Conservation (phyloP, 1,284 basidiomycete species). For the Sanghuangporus weigelae region DNA sequence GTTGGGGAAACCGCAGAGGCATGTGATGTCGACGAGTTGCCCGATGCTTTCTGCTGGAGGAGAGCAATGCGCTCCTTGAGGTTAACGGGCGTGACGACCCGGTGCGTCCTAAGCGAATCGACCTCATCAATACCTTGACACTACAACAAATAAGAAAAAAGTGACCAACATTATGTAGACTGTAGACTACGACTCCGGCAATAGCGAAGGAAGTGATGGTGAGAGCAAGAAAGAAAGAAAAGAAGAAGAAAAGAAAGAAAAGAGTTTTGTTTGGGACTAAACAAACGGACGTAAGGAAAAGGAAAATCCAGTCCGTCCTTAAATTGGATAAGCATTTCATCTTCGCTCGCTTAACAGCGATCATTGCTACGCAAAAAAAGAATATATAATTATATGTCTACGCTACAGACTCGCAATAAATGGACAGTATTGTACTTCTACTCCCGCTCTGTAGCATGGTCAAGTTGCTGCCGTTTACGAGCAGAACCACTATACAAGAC, state of each 20-base stretch:
- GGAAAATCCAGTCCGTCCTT: background rate
- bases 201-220: background rate
- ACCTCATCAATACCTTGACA: background rate
- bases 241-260: constrained; percentile 3
- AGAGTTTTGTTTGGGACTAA: background rate
- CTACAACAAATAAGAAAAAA: background rate
- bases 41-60: constrained; percentile 53
- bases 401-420: background rate
- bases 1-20: constrained; percentile 18
- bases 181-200: background rate
- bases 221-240: background rate
- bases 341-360: background rate
- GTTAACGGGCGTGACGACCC: constrained; percentile 33
- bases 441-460: constrained; percentile 20
- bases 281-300: background rate
- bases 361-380: background rate
- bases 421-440: background rate
- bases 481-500: constrained; percentile 21
- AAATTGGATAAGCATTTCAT: background rate
- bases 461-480: constrained; percentile 27
- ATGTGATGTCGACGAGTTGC: constrained; percentile 12
- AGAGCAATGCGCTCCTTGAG: constrained; percentile 75
- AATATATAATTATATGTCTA: constrained; percentile 6
- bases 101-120: constrained; percentile 2
- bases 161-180: background rate